A percentile compares a stretch with the other conserved stretches of the same genome.
These are phyloP conservation scores for Mycena maculata DNA, from an alignment of 768 basidiomycete species.

Conservation along the genomic window DNA sequence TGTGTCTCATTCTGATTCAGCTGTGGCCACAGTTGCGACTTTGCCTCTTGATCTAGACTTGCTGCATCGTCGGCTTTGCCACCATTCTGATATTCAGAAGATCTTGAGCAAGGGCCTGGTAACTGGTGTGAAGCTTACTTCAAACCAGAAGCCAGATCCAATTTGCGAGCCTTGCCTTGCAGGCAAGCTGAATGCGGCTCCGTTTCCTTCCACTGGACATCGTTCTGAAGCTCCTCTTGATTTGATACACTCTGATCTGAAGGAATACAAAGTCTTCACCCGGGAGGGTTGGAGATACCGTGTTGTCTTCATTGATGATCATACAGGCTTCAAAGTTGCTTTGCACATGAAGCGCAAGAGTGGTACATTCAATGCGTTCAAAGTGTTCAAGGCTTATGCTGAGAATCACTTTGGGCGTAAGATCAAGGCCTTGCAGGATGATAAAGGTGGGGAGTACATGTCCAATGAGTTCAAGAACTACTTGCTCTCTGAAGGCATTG, in stretches of 20 bases:
- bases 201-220: conserved; percentile 15
- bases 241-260: conserved; percentile 7
- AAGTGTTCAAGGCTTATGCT: conserved; percentile 20
- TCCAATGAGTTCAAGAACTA: no score
- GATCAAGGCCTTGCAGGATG: background rate
- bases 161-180: conserved; percentile 1
- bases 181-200: conserved; percentile 17
- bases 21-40: conserved; percentile 3
- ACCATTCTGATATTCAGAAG: background rate
- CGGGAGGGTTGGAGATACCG: conserved; percentile 10
- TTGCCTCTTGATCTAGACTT: conserved; percentile 18
- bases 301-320: conserved; percentile 1
- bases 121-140: conserved; percentile 8
- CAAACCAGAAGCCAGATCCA: conserved; percentile 7
- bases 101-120: conserved; percentile 13
- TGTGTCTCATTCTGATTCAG: conserved; percentile 1
- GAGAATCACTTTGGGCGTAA: conserved; percentile 13
- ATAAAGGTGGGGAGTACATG: background rate
- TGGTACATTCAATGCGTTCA: conserved; percentile 20
- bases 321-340: conserved; percentile 8
- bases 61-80: no score
- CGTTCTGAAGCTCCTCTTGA: background rate
- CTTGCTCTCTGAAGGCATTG: no score
- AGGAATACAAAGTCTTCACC: no score
- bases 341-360: conserved; percentile 11